A percentile compares a stretch with the other conserved stretches of the same genome.
Conservation (phyloP, 768 basidiomycete genomes). For the Mycena filopes region DNA sequence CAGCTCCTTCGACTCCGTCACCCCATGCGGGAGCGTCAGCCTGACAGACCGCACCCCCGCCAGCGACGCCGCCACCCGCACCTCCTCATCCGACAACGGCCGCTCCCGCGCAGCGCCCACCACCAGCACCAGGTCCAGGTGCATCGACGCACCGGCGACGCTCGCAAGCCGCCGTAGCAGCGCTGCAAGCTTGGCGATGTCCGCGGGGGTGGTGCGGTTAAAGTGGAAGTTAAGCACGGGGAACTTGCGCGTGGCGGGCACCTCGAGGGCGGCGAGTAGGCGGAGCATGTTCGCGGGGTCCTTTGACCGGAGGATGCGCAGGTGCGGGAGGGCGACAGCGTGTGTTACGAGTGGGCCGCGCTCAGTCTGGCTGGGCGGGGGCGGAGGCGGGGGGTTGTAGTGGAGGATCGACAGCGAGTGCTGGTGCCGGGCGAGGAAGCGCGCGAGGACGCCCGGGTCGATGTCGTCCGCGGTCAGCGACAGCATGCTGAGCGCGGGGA, state of each 20-base stretch:
- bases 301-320: background rate
- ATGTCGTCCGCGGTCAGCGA: background rate
- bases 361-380: too few species aligned
- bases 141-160: background rate
- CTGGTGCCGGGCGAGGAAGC: background rate
- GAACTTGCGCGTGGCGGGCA: background rate
- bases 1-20: too few species aligned
- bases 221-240: background rate
- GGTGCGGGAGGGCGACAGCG: background rate
- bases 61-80: background rate
- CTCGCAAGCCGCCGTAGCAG: background rate
- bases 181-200: background rate
- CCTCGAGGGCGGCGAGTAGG: constrained; percentile 1
- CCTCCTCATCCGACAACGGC: background rate
- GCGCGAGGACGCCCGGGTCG: background rate
- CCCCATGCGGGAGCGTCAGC: background rate
- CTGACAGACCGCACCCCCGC: background rate
- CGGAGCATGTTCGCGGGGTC: background rate
- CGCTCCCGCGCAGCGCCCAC: background rate
- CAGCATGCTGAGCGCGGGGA: background rate
- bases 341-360: background rate
- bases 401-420: background rate
- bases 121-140: background rate
- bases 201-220: background rate
- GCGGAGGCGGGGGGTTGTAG: background rate